phyloP scores from a whole-genome alignment of 2,329 filamentous ascomycete species.

The Claviceps cyperi region DNA sequence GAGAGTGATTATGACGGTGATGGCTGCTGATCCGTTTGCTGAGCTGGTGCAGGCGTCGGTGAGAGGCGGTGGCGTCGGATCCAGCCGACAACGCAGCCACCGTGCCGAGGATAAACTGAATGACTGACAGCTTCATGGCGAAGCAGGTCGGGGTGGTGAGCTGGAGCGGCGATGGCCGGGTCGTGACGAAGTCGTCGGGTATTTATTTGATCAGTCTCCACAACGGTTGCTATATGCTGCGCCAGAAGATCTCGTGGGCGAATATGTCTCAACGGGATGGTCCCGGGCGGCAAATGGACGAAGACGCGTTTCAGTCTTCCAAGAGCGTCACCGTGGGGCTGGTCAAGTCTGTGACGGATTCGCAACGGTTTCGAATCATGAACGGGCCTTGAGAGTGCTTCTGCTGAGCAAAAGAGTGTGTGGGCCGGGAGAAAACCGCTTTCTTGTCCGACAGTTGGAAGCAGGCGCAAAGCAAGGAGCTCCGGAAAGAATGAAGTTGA shows the following conservation, averaged over 20 bases:
- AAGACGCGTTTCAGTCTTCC: neutral
- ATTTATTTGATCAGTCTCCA: neutral
- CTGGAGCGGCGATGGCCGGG: neutral
- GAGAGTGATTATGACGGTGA: constrained; percentile 11
- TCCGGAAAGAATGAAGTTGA: neutral
- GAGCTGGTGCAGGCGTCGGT: constrained; percentile 22
- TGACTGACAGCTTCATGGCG: constrained; percentile 38
- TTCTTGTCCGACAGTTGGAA: constrained; percentile 1
- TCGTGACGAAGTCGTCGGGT: neutral
- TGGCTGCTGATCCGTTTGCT: constrained; percentile 21
- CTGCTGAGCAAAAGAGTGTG: neutral
- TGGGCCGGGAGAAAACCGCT: neutral
- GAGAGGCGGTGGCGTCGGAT: constrained; percentile 18
- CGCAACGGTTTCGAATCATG: neutral
- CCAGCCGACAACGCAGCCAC: constrained; percentile 29
- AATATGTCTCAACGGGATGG: neutral
- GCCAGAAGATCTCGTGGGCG: neutral
- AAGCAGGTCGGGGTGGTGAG: neutral
- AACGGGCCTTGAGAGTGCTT: neutral
- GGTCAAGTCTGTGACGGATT: neutral
- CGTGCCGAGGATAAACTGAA: constrained; percentile 35
- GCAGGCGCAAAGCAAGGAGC: neutral
- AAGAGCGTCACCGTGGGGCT: neutral
- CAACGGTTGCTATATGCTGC: neutral
- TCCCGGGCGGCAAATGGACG: neutral